Conservation (phyloP, 352 stramenopile species). For the Paralagenidium karlingii region DNA sequence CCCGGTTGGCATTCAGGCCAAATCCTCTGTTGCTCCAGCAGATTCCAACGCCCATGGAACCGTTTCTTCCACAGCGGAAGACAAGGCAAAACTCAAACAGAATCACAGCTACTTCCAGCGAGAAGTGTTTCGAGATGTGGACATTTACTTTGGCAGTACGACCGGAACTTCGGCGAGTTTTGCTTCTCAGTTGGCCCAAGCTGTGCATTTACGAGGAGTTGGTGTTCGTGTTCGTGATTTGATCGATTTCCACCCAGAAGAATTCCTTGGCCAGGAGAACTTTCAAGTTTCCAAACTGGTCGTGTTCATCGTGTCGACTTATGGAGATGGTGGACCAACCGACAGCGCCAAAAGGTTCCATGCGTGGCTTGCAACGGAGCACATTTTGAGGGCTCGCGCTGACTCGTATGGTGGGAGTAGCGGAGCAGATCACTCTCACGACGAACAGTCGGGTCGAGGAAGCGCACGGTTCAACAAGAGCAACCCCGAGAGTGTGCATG, state of each 20-base stretch:
- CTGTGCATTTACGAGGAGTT: slow-evolving; percentile 45
- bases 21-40: too few relatives aligned
- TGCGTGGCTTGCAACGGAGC: too few relatives aligned
- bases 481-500: slow-evolving; percentile 3
- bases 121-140: too few relatives aligned
- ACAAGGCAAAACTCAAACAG: too few relatives aligned
- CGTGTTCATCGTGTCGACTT: slow-evolving; percentile 92
- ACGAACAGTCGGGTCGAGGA: slow-evolving; percentile 14
- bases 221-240: slow-evolving; percentile 68
- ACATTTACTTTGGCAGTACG: slow-evolving; percentile 91
- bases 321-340: slow-evolving; percentile 90
- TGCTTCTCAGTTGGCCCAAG: slow-evolving; percentile 61
- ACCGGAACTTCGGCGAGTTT: slow-evolving; percentile 91
- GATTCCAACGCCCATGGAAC: too few relatives aligned
- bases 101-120: too few relatives aligned
- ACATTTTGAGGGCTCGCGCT: too few relatives aligned
- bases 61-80: too few relatives aligned
- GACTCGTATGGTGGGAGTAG: too few relatives aligned
- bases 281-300: slow-evolving; percentile 15
- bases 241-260: slow-evolving; percentile 53
- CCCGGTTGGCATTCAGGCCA: too few relatives aligned
- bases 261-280: slow-evolving; percentile 14
- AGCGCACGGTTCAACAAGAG: slow-evolving; percentile 1
- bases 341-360: slow-evolving; percentile 87
- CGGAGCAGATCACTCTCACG: too few relatives aligned